These are phyloP conservation scores for Cadophora sp. DNA, from an alignment of 2,329 filamentous ascomycete genomes.

Conservation along the genomic window DNA sequence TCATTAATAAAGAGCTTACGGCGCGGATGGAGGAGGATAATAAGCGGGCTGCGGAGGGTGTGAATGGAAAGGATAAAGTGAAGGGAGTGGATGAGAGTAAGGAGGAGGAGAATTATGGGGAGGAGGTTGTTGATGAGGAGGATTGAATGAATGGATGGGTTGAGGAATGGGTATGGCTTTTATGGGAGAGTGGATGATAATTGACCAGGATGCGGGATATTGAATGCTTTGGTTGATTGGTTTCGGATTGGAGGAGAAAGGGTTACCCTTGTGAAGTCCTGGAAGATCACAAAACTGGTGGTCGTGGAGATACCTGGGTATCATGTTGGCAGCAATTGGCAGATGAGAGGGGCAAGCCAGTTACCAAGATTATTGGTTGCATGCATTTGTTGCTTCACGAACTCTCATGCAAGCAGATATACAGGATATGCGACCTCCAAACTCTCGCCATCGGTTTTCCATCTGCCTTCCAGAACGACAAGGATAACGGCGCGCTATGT, in stretches of 20 bases:
- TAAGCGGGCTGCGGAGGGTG: slow-evolving; percentile 49
- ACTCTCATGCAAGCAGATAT: slow-evolving; percentile 18
- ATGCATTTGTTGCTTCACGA: slow-evolving; percentile 13
- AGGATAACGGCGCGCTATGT: slow-evolving; percentile 40
- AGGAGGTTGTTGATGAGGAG: slow-evolving; percentile 76
- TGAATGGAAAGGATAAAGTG: slow-evolving; percentile 43
- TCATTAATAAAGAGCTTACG: slow-evolving; percentile 75
- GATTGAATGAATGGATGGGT: slow-evolving; percentile 52
- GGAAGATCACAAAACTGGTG: not conserved
- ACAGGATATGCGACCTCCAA: not conserved
- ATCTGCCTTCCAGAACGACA: slow-evolving; percentile 10
- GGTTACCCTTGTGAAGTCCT: too few relatives aligned
- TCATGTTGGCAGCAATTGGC: not conserved
- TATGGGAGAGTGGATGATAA: too few relatives aligned
- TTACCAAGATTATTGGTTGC: not conserved
- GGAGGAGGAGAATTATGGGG: slow-evolving; percentile 83
- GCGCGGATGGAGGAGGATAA: slow-evolving; percentile 78
- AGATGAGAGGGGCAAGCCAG: not conserved
- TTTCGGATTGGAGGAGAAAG: too few relatives aligned
- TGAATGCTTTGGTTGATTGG: too few relatives aligned
- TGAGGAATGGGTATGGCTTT: not conserved
- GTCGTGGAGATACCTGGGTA: not conserved
- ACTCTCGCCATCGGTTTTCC: not conserved
- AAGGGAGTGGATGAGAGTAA: slow-evolving; percentile 56
- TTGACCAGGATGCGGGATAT: not conserved